Evolutionary conservation across 305 asterid genomes (phyloP).

Genomic region (Solanum hybrid): DNA sequence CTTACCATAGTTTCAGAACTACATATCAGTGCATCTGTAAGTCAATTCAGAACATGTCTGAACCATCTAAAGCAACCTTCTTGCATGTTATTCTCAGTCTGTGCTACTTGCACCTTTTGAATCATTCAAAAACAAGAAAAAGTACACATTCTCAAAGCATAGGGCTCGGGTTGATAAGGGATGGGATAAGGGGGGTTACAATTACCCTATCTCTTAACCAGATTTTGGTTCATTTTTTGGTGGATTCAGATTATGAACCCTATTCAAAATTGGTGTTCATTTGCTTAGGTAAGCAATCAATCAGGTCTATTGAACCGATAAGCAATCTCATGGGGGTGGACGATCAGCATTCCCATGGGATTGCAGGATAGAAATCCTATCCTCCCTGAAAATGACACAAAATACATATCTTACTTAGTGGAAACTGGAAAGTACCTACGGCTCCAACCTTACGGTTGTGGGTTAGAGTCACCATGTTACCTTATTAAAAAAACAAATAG

Average conservation of each 20-base stretch:
- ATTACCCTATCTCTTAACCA: background rate
- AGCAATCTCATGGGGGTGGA: background rate
- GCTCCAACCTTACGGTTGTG: background rate
- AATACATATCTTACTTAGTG: background rate
- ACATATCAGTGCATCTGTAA: background rate
- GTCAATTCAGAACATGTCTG: background rate
- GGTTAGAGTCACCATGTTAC: background rate
- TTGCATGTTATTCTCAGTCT: background rate
- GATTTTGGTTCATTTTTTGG: background rate
- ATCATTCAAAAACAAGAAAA: background rate
- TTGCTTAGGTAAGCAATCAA: background rate
- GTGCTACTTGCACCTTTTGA: background rate
- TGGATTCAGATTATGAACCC: background rate
- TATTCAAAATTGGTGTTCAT: background rate
- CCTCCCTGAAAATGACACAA: background rate
- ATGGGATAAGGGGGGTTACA: background rate
- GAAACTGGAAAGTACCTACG: background rate
- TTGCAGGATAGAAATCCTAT: background rate
- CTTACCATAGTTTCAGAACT: background rate
- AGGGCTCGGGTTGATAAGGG: background rate
- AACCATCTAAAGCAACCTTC: background rate
- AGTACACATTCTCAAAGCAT: background rate
- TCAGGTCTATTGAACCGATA: background rate
- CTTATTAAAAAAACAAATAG: background rate
- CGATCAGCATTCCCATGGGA: background rate